Base-by-base conservation (phyloP, 1,139 yeast genomes). In the Yamadazyma dendronema region DNA sequence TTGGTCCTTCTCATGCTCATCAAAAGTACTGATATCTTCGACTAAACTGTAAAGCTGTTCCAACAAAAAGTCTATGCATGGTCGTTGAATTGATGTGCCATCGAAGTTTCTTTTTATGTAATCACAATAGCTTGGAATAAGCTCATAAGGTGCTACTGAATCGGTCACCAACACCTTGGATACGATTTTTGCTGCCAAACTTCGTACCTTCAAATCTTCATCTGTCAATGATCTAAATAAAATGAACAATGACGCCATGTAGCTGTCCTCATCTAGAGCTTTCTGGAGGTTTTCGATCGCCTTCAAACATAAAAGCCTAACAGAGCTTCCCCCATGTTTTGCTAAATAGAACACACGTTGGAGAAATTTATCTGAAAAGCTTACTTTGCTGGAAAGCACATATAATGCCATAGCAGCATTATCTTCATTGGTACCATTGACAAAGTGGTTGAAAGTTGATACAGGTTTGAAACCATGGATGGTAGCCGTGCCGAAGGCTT, bases 1-100 rank as follows among this genome's bases (percentile, higher is more conserved):
- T 3, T 40, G 34, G 16, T 39, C 37, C 3, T 33, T 17, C 9
- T 14, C n/a, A 23, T 39, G 35, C 4, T 22, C 22, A 11, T 12
- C 17, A 19, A 24, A 9, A 28, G 35, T 5, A 17, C 29, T 12
- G 40, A 26, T 12, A 28, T 39, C 23, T 16, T 22, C 29, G 22
- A 6, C 9, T 6, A 19, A 6, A 7, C 9, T 19, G 6, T 19
- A 19, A 19, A 9, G 22, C 22, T 19, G 6, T 19, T 19, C 8
- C 22, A 6, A 19, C n/a, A 19, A 9, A 9, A 19, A 19, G 22
- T 19, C 22, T 7, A 19, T 19, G 9, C 22, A 19, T 19, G 6
- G 8, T 6, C 9, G 8, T 9, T 19, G 8, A 9, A 14, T 14
- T 3, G 33, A 14, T 11, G 39, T 25, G 10, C 34, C 31, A 9